Percentiles rank a stretch among this genome's conserved stretches.
Evolutionary conservation across 768 basidiomycete species (phyloP).

Genomic region (Fomitopsis pulvina): DNA sequence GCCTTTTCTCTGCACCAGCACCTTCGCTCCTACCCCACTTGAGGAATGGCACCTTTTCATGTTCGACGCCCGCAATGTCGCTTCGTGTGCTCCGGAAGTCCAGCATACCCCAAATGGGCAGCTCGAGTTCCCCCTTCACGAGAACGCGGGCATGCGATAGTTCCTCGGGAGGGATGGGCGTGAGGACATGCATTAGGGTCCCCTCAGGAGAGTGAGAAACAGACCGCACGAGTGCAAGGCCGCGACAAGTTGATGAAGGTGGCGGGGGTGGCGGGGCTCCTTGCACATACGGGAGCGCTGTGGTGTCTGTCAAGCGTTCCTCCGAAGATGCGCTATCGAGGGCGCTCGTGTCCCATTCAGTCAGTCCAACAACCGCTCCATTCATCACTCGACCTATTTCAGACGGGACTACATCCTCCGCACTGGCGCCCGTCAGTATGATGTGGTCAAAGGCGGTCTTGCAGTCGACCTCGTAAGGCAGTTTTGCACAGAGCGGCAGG

Average conservation of each 20-base stretch:
- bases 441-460: slow-evolving; percentile 52
- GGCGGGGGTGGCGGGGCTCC: slow-evolving; percentile 50
- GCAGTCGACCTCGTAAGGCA: slow-evolving; percentile 70
- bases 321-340: slow-evolving; percentile 27
- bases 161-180: slow-evolving; percentile 53
- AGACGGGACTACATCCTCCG: slow-evolving; percentile 67
- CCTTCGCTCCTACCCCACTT: slow-evolving; percentile 70
- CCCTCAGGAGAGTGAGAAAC: slow-evolving; percentile 42
- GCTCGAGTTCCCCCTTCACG: slow-evolving; percentile 83
- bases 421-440: slow-evolving; percentile 63
- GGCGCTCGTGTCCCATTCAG: slow-evolving; percentile 42
- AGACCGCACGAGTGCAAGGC: slow-evolving; percentile 71
- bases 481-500: slow-evolving; percentile 57
- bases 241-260: slow-evolving; percentile 55
- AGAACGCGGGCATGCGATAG: slow-evolving; percentile 42
- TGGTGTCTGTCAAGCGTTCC: background rate
- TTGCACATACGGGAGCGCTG: slow-evolving; percentile 53
- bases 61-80: slow-evolving; percentile 46
- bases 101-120: slow-evolving; percentile 84
- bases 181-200: slow-evolving; percentile 65
- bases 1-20: slow-evolving; percentile 62
- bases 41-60: slow-evolving; percentile 65
- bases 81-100: slow-evolving; percentile 50
- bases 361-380: slow-evolving; percentile 73
- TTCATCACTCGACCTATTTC: slow-evolving; percentile 73